These are phyloP conservation scores for Vitis hybrid DNA, from an alignment of 177 flowering plant species.

Conservation along the genomic window DNA sequence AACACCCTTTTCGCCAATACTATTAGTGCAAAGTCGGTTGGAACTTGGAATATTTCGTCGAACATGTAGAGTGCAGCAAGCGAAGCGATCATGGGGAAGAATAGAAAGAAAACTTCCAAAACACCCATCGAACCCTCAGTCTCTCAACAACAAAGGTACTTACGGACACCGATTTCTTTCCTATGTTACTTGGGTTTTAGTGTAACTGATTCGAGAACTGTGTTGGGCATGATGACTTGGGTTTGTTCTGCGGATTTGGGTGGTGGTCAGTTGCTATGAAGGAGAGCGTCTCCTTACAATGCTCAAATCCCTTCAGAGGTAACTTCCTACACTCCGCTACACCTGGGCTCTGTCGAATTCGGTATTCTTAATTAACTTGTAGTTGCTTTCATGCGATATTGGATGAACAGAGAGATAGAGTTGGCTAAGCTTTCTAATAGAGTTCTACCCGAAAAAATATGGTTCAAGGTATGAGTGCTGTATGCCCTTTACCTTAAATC, in stretches of 20 bases:
- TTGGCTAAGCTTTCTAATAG: slow-evolving; percentile 38
- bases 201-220: too few relatives aligned
- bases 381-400: not conserved
- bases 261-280: slow-evolving; percentile 41
- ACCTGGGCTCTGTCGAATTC: not conserved
- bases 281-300: slow-evolving; percentile 53
- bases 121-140: not conserved
- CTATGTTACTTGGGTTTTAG: too few relatives aligned
- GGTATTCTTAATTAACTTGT: not conserved
- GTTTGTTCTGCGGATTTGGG: too few relatives aligned
- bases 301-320: slow-evolving; percentile 55
- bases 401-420: slow-evolving; percentile 52
- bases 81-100: not conserved
- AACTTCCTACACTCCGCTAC: not conserved
- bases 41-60: not conserved
- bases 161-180: too few relatives aligned
- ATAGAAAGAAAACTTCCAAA: slow-evolving; percentile 10
- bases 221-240: too few relatives aligned
- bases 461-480: slow-evolving; percentile 60
- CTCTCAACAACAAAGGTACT: slow-evolving; percentile 20
- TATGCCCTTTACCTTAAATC: not conserved
- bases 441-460: slow-evolving; percentile 65
- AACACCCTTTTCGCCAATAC: too few relatives aligned
- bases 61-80: not conserved
- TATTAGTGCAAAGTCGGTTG: not conserved